phyloP scores from a whole-genome alignment of 225 moss, liverwort and hornwort species.

The Thuidium tamariscinum region DNA sequence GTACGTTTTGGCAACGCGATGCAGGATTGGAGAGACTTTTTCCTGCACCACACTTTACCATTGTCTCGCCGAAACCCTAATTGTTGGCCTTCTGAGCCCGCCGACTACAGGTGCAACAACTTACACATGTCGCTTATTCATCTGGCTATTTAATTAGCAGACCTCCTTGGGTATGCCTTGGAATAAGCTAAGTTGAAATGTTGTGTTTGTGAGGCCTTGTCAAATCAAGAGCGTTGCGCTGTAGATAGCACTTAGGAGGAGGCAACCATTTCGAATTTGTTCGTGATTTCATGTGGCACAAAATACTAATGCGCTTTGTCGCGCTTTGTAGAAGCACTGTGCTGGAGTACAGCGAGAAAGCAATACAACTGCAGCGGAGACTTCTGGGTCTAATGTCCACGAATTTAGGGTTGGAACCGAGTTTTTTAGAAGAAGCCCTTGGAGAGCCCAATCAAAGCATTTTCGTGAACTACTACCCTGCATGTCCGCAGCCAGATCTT shows the following conservation, averaged over 20 bases:
- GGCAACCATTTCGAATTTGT: not conserved
- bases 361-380: not conserved
- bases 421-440: not conserved
- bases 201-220: not conserved
- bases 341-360: not conserved
- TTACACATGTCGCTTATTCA: not conserved
- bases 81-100: not conserved
- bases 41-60: not conserved
- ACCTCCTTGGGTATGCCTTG: not conserved
- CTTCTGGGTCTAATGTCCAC: not conserved
- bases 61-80: constrained; percentile 6
- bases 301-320: not conserved
- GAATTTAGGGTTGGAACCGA: not conserved
- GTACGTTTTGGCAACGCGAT: not conserved
- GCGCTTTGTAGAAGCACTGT: not conserved
- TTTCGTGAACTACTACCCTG: not conserved
- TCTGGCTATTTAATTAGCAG: not conserved
- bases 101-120: constrained; percentile 1
- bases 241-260: not conserved
- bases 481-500: constrained; percentile 26
- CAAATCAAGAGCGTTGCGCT: not conserved
- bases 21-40: constrained; percentile 9
- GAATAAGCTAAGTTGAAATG: not conserved
- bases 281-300: not conserved
- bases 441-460: not conserved